Base-by-base conservation (phyloP, 179 eudicot species). In the Camellia oleifera region DNA sequence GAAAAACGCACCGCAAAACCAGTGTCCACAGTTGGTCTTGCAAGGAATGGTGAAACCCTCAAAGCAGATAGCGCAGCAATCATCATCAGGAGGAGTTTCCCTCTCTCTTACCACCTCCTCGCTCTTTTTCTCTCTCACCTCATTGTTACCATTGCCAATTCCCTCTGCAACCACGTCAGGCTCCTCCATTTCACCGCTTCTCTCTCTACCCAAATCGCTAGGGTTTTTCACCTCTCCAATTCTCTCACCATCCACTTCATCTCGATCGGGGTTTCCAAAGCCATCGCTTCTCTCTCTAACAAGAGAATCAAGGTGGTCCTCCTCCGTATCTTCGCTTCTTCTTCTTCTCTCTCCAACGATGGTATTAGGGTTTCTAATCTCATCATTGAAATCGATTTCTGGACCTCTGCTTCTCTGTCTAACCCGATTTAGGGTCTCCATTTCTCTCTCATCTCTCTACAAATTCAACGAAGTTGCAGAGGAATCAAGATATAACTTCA, bases 1-100 rank as follows among this genome's bases (percentile, higher is more conserved):
- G 40, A 32, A 20, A 10, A 63, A 63, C 70, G 9, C 14, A 65
- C 71, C 70, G 52, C 80, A 78, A 23, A 67, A 78, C 80, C 80
- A 78, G 65, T 78, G 80, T 17, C 80, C 80, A 68, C 80, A 78
- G 50, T 15, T 78, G 5, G 80, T 68, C 62, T 68, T 53, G 73
- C 74, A 67, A 13, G 80, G 74, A 68, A 78, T 32, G 44, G 48
- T 58, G 52, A 78, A 78, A 26, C 4, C 23, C 40, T 46, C 74
- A 54, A 67, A 78, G 53, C 80, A 78, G 63, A 78, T 78, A 13
- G 80, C 62, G 53, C 80, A 78, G 17, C 80, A 78, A 14, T 78
- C 80, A 10, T 78, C 80, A 40, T 23, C 42, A 10, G 80, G 80
- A 52, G 74, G 74, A n/a, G 69, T n/a, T 8, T 75, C 78, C 53